Base-by-base conservation (phyloP, 805 yeast species). In the Candida montana region DNA sequence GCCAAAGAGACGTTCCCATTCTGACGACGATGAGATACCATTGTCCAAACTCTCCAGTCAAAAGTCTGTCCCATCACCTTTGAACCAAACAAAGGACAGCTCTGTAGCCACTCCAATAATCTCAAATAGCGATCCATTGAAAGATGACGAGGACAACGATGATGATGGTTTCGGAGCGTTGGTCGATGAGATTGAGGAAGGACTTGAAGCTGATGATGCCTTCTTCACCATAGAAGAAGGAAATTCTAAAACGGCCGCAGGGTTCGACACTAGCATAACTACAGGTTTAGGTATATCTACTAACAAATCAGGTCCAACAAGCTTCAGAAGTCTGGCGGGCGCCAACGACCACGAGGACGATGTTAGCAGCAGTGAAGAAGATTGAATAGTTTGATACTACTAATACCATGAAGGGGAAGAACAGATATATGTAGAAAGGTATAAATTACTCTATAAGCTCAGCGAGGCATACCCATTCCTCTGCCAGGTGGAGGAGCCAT, bases 391-490 rank as follows among this genome's bases (percentile, higher is more conserved):
- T n/a, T n/a, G n/a, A n/a, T n/a, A n/a, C n/a, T n/a, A n/a, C n/a
- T n/a, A n/a, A n/a, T n/a, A n/a, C n/a, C n/a, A n/a, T n/a, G n/a
- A n/a, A n/a, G n/a, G n/a, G n/a, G n/a, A n/a, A n/a, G n/a, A n/a
- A n/a, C n/a, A n/a, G n/a, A n/a, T n/a, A n/a, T n/a, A n/a, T n/a
- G n/a, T n/a, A n/a, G n/a, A n/a, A n/a, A n/a, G n/a, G 24, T 21
- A 21, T 9, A 9, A 21, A 8, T 26, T 11, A 11, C 29, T 26
- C 12, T 26, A 26, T 11, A 37, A n/a, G 21, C 35, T 43, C 40
- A 49, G 53, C 54, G 67, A 40, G 79, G 81, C 55, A 85, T 78
- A 53, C 89, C 89, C 67, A 82, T 76, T 41, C 88, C 90, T 62
- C 90, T 75, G 32, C 81, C 79, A 41, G 58, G 70, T 40, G 72